Evolutionary conservation across 306 rosid species (phyloP).

Genomic region (Mimosa bimucronata): DNA sequence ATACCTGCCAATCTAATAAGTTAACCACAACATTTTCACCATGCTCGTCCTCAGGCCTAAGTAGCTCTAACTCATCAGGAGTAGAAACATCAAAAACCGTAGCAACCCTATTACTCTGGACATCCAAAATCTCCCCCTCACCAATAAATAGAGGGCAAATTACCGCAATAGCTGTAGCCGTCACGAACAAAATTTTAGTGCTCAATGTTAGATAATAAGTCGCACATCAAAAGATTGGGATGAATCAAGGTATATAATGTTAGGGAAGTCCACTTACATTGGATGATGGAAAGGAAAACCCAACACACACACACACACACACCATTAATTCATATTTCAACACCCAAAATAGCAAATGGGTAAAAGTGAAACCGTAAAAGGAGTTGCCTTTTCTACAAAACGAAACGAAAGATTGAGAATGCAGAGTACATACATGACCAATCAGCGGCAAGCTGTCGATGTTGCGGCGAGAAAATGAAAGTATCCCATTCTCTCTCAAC

Average conservation of each 20-base stretch:
- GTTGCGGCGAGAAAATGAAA: conserved; percentile 59
- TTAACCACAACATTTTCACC: conserved; percentile 70
- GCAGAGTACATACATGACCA: conserved; percentile 72
- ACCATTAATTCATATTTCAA: not conserved
- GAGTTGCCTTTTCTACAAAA: conserved; percentile 21
- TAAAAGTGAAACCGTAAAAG: not conserved
- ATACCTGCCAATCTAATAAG: conserved; percentile 96
- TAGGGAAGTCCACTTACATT: too few species aligned
- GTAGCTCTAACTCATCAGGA: conserved; percentile 66
- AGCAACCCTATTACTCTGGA: conserved; percentile 59
- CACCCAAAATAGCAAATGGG: conserved; percentile 27
- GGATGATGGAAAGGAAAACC: too few species aligned
- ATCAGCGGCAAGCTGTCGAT: conserved; percentile 63
- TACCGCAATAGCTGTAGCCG: conserved; percentile 64
- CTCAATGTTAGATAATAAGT: too few species aligned
- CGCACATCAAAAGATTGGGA: too few species aligned
- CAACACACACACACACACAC: too few species aligned
- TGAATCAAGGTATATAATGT: too few species aligned
- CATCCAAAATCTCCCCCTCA: conserved; percentile 69
- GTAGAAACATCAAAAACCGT: conserved; percentile 60
- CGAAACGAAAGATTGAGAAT: not conserved
- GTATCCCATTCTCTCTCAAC: conserved; percentile 93
- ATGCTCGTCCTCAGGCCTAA: conserved; percentile 54
- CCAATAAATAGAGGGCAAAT: conserved; percentile 64
- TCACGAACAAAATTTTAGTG: conserved; percentile 38